Conservation (phyloP, 192 early-diverging fungal species). For the Gaertneriomyces semiglobifer region DNA sequence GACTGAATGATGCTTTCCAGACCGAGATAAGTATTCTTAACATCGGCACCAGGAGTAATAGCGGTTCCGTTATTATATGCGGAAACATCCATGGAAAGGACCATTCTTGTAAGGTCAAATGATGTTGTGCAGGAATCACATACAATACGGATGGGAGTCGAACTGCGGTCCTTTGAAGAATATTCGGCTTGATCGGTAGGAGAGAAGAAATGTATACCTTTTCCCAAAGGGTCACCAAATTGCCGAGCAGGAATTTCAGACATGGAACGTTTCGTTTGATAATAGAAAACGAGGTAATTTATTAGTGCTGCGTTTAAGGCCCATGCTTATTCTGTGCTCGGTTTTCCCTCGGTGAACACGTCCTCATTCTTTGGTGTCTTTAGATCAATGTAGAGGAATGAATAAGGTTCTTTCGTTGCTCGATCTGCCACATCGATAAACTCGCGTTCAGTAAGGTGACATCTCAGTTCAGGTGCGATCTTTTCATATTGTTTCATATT, state of each 20-base stretch:
- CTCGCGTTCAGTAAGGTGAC: background rate
- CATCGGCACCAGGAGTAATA: too few species aligned
- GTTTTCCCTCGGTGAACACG: background rate
- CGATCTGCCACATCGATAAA: background rate
- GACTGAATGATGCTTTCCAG: constrained; percentile 1
- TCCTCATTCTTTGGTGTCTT: background rate
- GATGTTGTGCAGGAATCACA: background rate
- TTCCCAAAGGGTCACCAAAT: background rate
- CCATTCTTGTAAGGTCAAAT: background rate
- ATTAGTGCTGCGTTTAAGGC: too few species aligned
- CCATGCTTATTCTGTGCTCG: too few species aligned
- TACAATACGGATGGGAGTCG: constrained; percentile 6
- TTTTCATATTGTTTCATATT: constrained; percentile 4
- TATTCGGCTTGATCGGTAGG: background rate
- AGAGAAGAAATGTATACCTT: background rate
- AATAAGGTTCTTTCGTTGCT: background rate
- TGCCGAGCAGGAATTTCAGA: too few species aligned
- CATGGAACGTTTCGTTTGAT: too few species aligned
- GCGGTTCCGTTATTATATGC: background rate
- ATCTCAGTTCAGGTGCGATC: background rate
- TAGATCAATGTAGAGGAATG: constrained; percentile 10
- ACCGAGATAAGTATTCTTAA: too few species aligned
- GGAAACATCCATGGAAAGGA: constrained; percentile 8
- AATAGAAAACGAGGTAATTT: too few species aligned
- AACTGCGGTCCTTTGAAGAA: background rate